Evolutionary conservation across 2,329 filamentous ascomycete genomes (phyloP).

Genomic region (Nigrospora sphaerica): DNA sequence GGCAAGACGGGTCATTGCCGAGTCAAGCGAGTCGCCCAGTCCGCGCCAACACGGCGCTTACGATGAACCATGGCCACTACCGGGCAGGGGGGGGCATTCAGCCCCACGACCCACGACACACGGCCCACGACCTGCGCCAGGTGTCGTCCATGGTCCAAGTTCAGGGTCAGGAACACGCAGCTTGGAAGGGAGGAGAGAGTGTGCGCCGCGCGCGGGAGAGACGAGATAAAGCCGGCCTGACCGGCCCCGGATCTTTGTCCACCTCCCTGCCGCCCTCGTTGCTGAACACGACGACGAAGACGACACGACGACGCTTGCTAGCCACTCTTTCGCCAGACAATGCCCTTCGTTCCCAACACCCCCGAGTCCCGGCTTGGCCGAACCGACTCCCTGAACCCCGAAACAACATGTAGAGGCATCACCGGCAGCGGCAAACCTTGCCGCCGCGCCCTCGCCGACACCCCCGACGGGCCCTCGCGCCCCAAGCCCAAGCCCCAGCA

Average conservation of each 20-base stretch:
- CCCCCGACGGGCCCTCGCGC: constrained; percentile 20
- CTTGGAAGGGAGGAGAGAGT: no score
- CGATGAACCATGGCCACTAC: constrained; percentile 4
- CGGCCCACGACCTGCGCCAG: no score
- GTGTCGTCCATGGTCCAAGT: no score
- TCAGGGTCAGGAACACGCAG: no score
- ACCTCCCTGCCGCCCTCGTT: neutral
- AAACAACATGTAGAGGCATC: constrained; percentile 81
- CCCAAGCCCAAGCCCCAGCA: constrained; percentile 16
- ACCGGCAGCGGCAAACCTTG: constrained; percentile 79
- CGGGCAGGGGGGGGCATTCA: neutral
- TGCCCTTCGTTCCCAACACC: constrained; percentile 64
- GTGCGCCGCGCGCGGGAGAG: no score
- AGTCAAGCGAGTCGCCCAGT: no score
- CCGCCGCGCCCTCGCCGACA: constrained; percentile 59
- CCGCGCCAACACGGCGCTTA: no score
- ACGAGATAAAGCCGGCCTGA: no score
- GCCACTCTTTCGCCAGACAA: constrained; percentile 20
- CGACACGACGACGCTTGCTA: no score
- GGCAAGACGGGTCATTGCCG: no score
- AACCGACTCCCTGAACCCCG: constrained; percentile 77
- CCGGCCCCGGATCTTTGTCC: no score
- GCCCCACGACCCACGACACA: no score
- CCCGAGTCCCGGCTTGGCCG: constrained; percentile 75
- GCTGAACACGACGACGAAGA: neutral